Conservation (phyloP, 1,284 basidiomycete genomes). For the Chondrostereum purpureum region DNA sequence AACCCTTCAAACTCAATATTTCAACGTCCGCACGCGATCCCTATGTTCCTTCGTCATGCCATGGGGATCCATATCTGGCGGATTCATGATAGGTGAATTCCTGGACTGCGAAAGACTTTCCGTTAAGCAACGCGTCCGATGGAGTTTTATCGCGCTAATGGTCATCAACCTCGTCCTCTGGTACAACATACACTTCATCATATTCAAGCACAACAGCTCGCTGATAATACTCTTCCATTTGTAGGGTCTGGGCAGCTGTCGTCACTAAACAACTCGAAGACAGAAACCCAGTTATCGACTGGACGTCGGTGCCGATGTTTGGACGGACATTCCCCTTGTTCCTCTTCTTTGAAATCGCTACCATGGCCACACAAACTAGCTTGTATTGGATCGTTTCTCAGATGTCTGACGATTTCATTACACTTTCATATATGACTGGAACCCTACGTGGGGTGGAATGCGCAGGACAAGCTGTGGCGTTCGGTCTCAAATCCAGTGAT, state of each 20-base stretch:
- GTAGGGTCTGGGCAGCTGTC: slow-evolving; percentile 25
- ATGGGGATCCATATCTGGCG: slow-evolving; percentile 25
- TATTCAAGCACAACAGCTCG: neutral
- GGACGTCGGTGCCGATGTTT: slow-evolving; percentile 25
- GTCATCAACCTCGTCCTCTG: slow-evolving; percentile 24
- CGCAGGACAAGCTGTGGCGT: slow-evolving; percentile 27
- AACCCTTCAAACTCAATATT: slow-evolving; percentile 27
- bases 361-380: slow-evolving; percentile 26
- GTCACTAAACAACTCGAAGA: slow-evolving; percentile 25
- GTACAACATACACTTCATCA: slow-evolving; percentile 9
- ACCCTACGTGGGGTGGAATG: slow-evolving; percentile 26
- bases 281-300: slow-evolving; percentile 23
- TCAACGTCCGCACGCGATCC: slow-evolving; percentile 24
- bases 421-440: slow-evolving; percentile 28
- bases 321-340: slow-evolving; percentile 23
- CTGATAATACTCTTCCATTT: too few relatives aligned
- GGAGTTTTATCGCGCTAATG: slow-evolving; percentile 24
- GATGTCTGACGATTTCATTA: slow-evolving; percentile 28
- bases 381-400: slow-evolving; percentile 27
- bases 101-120: slow-evolving; percentile 22
- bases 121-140: slow-evolving; percentile 24
- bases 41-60: slow-evolving; percentile 25
- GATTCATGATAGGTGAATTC: slow-evolving; percentile 25
- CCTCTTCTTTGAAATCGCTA: slow-evolving; percentile 25
- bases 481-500: slow-evolving; percentile 27